A percentile compares a stretch with the other conserved stretches of the same genome.
Evolutionary conservation across 768 basidiomycete genomes (phyloP).

Genomic region (Floccularia luteovirens): DNA sequence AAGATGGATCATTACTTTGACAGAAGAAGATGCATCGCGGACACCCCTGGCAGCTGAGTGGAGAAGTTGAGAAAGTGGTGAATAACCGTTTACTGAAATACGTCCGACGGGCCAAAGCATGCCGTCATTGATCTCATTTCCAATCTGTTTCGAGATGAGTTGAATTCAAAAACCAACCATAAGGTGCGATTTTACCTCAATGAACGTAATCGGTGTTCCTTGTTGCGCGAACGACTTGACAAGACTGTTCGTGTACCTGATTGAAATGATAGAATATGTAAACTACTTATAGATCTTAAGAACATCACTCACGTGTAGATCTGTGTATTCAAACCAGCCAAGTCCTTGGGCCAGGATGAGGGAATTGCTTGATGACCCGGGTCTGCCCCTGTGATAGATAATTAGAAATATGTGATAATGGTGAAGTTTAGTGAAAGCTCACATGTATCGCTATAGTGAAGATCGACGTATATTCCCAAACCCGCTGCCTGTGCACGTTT

Average conservation of each 20-base stretch:
- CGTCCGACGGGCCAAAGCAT: conserved; percentile 54
- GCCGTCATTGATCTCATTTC: conserved; percentile 62
- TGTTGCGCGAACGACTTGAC: conserved; percentile 44
- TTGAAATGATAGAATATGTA: neutral
- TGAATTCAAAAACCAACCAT: neutral
- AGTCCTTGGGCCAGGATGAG: conserved; percentile 41
- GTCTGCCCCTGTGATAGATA: conserved; percentile 43
- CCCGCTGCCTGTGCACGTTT: conserved; percentile 50
- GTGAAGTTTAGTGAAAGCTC: conserved; percentile 8
- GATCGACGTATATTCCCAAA: conserved; percentile 45
- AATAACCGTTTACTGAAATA: conserved; percentile 44
- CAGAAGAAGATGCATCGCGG: conserved; percentile 34
- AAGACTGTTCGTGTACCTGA: conserved; percentile 43
- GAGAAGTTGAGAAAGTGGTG: conserved; percentile 47
- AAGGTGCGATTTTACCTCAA: conserved; percentile 27
- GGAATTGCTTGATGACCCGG: conserved; percentile 57
- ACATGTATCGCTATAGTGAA: conserved; percentile 65
- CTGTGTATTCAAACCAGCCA: conserved; percentile 46
- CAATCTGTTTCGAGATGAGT: conserved; percentile 28
- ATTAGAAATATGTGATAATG: neutral
- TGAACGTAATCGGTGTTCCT: conserved; percentile 45
- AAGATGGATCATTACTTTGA: conserved; percentile 49
- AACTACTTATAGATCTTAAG: neutral
- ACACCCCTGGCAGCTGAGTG: conserved; percentile 54
- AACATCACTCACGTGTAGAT: conserved; percentile 38